Evolutionary conservation across 2,329 filamentous ascomycete genomes (phyloP), one percentile per base, ranked within the genome.

Genomic region (Cytospora mali): DNA sequence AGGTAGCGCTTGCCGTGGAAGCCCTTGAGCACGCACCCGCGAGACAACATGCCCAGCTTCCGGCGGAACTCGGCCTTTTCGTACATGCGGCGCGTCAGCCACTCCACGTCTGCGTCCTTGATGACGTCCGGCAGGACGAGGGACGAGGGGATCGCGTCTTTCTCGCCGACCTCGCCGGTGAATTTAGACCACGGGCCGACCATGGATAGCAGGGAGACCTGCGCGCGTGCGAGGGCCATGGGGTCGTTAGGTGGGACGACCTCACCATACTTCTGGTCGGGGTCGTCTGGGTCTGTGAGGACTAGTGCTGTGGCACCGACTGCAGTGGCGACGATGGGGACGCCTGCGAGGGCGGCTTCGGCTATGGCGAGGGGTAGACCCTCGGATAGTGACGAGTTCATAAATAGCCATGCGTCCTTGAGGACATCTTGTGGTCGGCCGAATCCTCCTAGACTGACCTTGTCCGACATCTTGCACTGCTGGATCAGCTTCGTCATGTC

Each of bases 181-280:
- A 84, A 88, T 55, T 82, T 75, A 58, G 80, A 76, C 85, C 85
- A 89, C 69, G 86, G 81, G 4, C 84, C 86, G 1, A 87, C 74
- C 76, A 89, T 81, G 7, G 80, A 84, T 14, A 89, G 77, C 67
- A 88, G 79, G 61, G 83, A 82, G 66, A 89, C 82, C 68, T 89
- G 86, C 0, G 86, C 86, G 27, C 81, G 77, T 1, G 86, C 86
- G 1, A 89, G 76, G 5, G 82, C 81, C 42, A 80, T 79, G 4
- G 85, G 80, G 70, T 89, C 86, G 67, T 88, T 88, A 2, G 86
- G 86, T 16, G 86, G 83, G 3, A 88, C 85, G 6, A 88, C 83
- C 62, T 84, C 85, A 66, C 84, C 85, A 74, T 84, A 88, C 5
- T 79, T 75, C 67, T 68, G 69, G 21, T 76, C 78, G 53, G 77